Evolutionary conservation across 139 green algal species (phyloP).

Genomic region (Astrephomene gubernaculifera): DNA sequence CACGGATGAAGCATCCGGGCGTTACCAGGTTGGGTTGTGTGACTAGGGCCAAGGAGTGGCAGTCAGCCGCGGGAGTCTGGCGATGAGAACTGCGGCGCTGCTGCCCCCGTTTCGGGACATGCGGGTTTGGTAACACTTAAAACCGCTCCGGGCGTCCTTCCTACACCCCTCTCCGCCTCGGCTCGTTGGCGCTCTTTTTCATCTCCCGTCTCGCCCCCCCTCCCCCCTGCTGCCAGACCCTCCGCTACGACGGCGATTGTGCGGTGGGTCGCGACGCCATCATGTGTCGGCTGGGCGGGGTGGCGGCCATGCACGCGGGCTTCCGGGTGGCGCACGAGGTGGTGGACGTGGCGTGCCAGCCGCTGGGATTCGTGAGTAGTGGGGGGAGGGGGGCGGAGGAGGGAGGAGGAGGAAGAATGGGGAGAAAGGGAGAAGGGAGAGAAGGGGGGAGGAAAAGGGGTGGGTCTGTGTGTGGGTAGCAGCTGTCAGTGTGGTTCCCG

Average conservation of each 20-base stretch:
- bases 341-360: conserved; percentile 62
- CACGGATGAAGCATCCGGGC: too few relatives aligned
- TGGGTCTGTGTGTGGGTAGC: neutral
- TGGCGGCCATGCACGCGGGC: conserved; percentile 48
- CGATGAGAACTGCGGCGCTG: too few relatives aligned
- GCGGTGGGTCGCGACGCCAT: conserved; percentile 58
- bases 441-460: neutral
- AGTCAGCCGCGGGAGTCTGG: too few relatives aligned
- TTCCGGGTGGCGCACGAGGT: conserved; percentile 58
- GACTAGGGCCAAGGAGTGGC: too few relatives aligned
- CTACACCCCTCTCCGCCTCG: too few relatives aligned
- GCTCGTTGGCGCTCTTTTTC: neutral
- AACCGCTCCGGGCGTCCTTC: too few relatives aligned
- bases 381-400: neutral
- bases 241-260: conserved; percentile 64
- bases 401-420: neutral
- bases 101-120: too few relatives aligned
- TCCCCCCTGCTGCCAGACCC: conserved; percentile 42
- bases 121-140: too few relatives aligned
- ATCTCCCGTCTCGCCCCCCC: neutral
- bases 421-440: neutral
- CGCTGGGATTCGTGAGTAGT: conserved; percentile 52
- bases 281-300: conserved; percentile 55
- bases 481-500: neutral
- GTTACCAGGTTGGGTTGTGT: too few relatives aligned